Conservation (phyloP, 176 grass and related monocot genomes). For the Oryza glumipatula region DNA sequence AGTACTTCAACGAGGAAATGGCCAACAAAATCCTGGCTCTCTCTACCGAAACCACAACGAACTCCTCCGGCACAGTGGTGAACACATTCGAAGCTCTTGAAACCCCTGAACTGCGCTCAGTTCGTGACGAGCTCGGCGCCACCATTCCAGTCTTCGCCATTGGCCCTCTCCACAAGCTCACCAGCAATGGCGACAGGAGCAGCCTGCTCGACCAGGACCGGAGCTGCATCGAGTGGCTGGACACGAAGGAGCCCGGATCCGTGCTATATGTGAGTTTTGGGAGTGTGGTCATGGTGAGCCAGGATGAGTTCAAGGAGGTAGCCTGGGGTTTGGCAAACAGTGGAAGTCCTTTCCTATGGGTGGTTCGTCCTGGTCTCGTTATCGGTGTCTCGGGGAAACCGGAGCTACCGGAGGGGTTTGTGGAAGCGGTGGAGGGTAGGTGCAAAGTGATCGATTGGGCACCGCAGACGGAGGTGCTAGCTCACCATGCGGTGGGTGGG, state of each 20-base stretch:
- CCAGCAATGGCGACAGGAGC: not conserved
- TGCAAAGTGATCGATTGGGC: constrained; percentile 43
- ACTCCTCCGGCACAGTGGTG: not conserved
- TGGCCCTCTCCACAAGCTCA: constrained; percentile 42
- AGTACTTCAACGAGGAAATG: not conserved
- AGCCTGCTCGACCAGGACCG: constrained; percentile 27
- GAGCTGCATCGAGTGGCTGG: constrained; percentile 42
- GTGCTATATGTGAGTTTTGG: constrained; percentile 56
- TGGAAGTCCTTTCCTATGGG: constrained; percentile 34
- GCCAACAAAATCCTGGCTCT: not conserved
- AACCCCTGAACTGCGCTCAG: not conserved
- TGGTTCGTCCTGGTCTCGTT: not conserved
- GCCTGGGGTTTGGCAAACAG: constrained; percentile 30
- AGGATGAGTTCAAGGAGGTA: not conserved
- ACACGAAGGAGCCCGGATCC: not conserved
- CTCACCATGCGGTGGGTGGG: not conserved
- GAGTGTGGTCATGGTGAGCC: not conserved
- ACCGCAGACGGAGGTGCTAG: constrained; percentile 39
- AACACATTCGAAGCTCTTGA: constrained; percentile 45
- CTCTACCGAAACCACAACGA: not conserved
- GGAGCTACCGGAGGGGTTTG: not conserved
- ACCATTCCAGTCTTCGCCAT: not conserved
- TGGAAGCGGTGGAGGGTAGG: not conserved
- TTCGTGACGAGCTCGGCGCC: not conserved
- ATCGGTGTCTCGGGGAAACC: not conserved